phyloP scores from a whole-genome alignment of 257 asterid genomes.

The Anisodus tanguticus region DNA sequence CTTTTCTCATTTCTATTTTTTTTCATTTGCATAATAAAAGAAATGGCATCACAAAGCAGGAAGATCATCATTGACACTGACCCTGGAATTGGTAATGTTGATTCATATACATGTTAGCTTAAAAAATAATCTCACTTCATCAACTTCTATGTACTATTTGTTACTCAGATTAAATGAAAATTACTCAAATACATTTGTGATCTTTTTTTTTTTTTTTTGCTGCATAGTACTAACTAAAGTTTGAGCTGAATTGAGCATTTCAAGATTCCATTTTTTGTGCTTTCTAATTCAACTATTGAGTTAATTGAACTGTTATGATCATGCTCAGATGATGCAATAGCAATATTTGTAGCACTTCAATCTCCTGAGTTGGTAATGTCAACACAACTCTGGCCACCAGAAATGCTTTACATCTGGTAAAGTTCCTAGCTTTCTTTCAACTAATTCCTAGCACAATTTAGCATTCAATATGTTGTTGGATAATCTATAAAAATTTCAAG shows the following conservation, averaged over 20 bases:
- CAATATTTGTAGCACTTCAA: slow-evolving; percentile 83
- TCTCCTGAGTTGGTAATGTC: slow-evolving; percentile 67
- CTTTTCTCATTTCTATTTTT: neutral
- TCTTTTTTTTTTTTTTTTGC: too few relatives aligned
- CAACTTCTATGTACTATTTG: neutral
- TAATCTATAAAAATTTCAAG: neutral
- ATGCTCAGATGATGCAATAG: slow-evolving; percentile 91
- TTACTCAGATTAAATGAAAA: neutral
- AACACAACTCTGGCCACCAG: slow-evolving; percentile 93
- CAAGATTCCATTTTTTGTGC: neutral
- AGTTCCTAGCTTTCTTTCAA: neutral
- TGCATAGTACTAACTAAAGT: neutral
- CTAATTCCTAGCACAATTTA: neutral
- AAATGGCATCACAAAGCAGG: slow-evolving; percentile 51
- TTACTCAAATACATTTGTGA: too few relatives aligned
- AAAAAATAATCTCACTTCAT: neutral
- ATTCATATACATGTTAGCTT: neutral
- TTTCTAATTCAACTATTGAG: neutral
- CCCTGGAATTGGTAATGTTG: slow-evolving; percentile 75
- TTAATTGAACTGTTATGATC: neutral
- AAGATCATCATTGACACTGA: slow-evolving; percentile 94
- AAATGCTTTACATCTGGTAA: slow-evolving; percentile 92
- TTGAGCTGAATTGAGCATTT: neutral
- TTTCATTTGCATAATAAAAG: neutral
- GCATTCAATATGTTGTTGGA: neutral